Base-by-base conservation (phyloP, 1,284 basidiomycete genomes). In the Apiotrichum montevideense region DNA sequence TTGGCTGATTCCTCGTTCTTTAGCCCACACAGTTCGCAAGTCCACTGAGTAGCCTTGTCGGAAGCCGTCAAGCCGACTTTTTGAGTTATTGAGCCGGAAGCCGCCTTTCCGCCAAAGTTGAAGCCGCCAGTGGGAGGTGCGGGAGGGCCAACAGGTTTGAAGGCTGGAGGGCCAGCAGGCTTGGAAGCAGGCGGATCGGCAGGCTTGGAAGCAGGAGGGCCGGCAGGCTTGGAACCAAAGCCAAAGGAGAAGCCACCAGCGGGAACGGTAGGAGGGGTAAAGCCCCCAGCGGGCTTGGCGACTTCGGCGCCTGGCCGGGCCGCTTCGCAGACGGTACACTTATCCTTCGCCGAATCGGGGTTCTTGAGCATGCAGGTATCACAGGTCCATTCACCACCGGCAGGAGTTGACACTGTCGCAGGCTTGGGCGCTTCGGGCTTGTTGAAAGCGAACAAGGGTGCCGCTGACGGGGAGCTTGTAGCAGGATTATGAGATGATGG, bases 321-420 rank as follows among this genome's bases (percentile, higher is more conserved):
- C 3, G 75, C 55, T 35, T 82, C 81, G 54, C 84, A 85, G 41
- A 80, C 61, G 0, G 71, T 74, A 63, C 83, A 85, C 64, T 81
- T 80, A 4, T 64, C 59, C 40, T 67, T 75, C 5, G 77, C 79
- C 8, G 66, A 68, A 8, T 70, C 73, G 7, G 77, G 69, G 59
- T 82, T 84, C 45, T 74, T 69, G 35, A 82, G 59, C 67, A 70
- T 73, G 52, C 82, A 84, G 8, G 66, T 55, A 3, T 66, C 68
- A 62, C 83, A 84, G 9, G 57, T 74, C 82, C 82, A 83, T 11
- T 62, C 63, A 10, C 29, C 29, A 29, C 29, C 29, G 29, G 29
- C 29, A 29, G 29, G 29, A 29, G 29, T 29, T 3, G 29, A 29
- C 29, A 29, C 29, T 29, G 29, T 29, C 29, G 29, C 29, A 29